These are phyloP conservation scores for Calonectria naviculata DNA, from an alignment of 2,329 filamentous ascomycete species.

Conservation along the genomic window DNA sequence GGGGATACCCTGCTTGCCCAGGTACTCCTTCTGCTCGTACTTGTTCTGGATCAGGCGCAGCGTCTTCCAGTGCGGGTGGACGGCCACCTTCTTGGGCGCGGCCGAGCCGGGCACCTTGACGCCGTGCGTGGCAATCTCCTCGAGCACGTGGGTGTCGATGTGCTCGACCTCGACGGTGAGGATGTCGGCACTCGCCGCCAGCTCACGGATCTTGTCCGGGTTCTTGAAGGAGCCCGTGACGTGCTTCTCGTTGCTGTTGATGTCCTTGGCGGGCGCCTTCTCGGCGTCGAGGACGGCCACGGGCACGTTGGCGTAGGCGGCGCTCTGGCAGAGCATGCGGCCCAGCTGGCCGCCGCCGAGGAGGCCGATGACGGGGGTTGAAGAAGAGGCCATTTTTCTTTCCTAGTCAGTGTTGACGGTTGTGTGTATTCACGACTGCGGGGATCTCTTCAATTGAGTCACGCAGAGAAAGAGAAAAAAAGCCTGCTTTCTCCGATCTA, in stretches of 20 bases:
- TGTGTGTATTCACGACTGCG: not conserved
- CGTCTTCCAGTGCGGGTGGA: conserved; percentile 88
- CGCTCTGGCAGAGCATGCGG: conserved; percentile 94
- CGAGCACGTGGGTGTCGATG: conserved; percentile 88
- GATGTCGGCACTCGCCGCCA: conserved; percentile 82
- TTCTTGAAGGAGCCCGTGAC: conserved; percentile 92
- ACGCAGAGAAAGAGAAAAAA: not conserved
- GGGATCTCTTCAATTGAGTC: not conserved
- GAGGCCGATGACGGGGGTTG: conserved; percentile 55
- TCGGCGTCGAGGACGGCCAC: conserved; percentile 83
- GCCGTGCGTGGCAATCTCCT: conserved; percentile 78
- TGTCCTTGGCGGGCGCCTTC: conserved; percentile 85
- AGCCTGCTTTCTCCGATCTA: not conserved
- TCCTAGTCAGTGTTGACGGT: not conserved
- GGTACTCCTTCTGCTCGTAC: conserved; percentile 86
- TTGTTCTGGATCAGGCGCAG: conserved; percentile 94
- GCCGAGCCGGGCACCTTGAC: conserved; percentile 58
- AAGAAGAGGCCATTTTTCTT: not conserved
- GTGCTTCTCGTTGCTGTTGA: conserved; percentile 79
- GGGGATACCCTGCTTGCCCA: conserved; percentile 74
- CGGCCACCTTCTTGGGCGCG: conserved; percentile 63
- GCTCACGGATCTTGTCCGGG: conserved; percentile 77
- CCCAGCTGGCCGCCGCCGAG: conserved; percentile 81
- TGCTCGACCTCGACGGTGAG: conserved; percentile 97
- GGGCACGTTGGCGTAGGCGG: conserved; percentile 77